Conservation (phyloP, 148 eudicot genomes). For the Linanthus parryae region DNA sequence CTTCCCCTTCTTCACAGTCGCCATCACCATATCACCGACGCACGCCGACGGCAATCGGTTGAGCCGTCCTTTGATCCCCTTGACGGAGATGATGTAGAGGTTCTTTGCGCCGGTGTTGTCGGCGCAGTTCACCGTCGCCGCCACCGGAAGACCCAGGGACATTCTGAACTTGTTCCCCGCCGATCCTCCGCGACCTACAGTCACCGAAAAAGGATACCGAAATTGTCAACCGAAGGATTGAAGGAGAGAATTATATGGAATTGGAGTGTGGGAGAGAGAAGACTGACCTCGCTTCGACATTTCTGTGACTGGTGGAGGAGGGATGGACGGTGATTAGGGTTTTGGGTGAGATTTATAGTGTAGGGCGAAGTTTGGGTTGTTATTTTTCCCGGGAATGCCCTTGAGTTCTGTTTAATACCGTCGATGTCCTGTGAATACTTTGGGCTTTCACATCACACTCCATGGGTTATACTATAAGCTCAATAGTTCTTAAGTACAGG, state of each 20-base stretch:
- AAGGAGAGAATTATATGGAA: no score
- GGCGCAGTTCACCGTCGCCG: slow-evolving; percentile 71
- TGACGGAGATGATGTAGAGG: slow-evolving; percentile 55
- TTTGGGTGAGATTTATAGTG: slow-evolving; percentile 1
- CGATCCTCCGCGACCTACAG: slow-evolving; percentile 65
- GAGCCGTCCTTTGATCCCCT: slow-evolving; percentile 65
- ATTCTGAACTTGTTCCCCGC: slow-evolving; percentile 85
- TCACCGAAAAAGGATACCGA: not conserved
- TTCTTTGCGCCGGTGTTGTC: slow-evolving; percentile 70
- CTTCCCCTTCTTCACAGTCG: slow-evolving; percentile 66
- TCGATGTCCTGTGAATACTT: not conserved
- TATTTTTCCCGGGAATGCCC: not conserved
- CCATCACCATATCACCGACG: slow-evolving; percentile 84
- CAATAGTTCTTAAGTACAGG: no score
- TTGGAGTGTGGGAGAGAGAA: no score
- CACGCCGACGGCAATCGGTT: slow-evolving; percentile 79
- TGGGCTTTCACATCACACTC: not conserved
- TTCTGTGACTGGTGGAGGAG: slow-evolving; percentile 13
- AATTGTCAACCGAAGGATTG: not conserved
- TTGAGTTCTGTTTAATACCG: not conserved
- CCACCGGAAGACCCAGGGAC: slow-evolving; percentile 86
- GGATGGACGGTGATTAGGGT: slow-evolving; percentile 1
- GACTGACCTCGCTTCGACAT: slow-evolving; percentile 62
- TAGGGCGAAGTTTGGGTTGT: slow-evolving; percentile 1
- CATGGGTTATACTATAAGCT: no score